Evolutionary conservation across 345 rosid species (phyloP).

Genomic region (Stellera chamaejasme): DNA sequence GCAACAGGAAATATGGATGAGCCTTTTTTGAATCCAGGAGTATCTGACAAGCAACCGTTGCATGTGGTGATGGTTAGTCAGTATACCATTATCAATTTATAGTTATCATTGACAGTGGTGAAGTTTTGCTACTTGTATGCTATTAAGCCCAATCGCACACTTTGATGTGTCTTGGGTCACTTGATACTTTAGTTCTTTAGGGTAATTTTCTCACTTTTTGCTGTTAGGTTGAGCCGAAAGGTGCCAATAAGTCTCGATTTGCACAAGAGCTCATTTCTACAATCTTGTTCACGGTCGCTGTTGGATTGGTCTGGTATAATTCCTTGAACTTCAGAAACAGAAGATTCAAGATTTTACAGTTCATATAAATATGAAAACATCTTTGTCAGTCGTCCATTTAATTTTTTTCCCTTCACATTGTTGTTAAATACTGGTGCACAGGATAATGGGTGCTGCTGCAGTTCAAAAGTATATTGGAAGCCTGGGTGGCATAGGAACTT

Average conservation of each 20-base stretch:
- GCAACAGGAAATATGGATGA: conserved; percentile 68
- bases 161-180: neutral
- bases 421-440: conserved; percentile 18
- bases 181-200: neutral
- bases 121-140: neutral
- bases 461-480: conserved; percentile 92
- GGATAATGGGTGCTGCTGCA: conserved; percentile 96
- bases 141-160: neutral
- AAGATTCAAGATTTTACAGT: no score
- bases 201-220: conserved; percentile 8
- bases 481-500: conserved; percentile 94
- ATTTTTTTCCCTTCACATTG: conserved; percentile 13
- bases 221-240: conserved; percentile 79
- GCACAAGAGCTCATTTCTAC: conserved; percentile 92
- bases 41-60: conserved; percentile 89
- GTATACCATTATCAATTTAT: neutral
- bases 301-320: conserved; percentile 79
- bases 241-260: conserved; percentile 68
- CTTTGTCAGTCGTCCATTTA: conserved; percentile 6
- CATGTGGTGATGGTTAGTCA: conserved; percentile 89
- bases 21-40: conserved; percentile 67
- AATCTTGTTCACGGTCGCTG: conserved; percentile 76
- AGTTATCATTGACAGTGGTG: conserved; percentile 1
- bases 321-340: neutral
- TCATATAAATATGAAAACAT: neutral